Evolutionary conservation across 1,284 basidiomycete species (phyloP).

Genomic region (Trichosporon ovoides): DNA sequence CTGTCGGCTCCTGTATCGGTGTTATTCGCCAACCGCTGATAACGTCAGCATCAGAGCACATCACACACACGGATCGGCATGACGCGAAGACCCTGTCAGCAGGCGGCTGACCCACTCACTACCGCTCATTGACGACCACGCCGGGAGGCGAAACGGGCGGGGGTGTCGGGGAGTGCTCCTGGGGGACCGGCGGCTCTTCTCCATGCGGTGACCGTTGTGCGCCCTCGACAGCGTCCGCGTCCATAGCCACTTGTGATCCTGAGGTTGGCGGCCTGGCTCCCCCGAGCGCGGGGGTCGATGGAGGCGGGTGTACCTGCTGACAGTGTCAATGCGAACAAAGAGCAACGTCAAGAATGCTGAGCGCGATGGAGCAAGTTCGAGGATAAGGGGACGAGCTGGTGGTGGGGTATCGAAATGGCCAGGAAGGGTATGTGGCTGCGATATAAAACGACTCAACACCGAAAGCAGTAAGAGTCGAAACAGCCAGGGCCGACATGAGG

Average conservation of each 20-base stretch:
- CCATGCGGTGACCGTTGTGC: background rate
- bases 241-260: constrained; percentile 4
- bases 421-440: constrained; percentile 1
- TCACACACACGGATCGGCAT: background rate
- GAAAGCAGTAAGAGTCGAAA: constrained; percentile 5
- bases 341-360: background rate
- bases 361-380: background rate
- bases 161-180: background rate
- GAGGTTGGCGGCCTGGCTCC: constrained; percentile 3
- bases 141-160: background rate
- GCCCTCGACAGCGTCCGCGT: background rate
- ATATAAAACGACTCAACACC: constrained; percentile 4
- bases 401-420: constrained; percentile 5
- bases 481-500: constrained; percentile 6
- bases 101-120: background rate
- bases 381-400: background rate
- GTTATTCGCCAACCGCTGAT: constrained; percentile 1
- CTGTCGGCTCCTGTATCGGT: background rate
- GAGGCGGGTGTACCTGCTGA: constrained; percentile 1
- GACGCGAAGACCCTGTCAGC: background rate
- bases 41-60: background rate
- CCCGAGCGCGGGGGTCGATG: constrained; percentile 3
- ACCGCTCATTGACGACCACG: background rate
- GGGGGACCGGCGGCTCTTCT: background rate
- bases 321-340: background rate